A percentile compares a stretch with the other conserved stretches of the same genome.
Evolutionary conservation across 495 filamentous ascomycete species (phyloP).

Genomic region (Aspergillus cavernicola): DNA sequence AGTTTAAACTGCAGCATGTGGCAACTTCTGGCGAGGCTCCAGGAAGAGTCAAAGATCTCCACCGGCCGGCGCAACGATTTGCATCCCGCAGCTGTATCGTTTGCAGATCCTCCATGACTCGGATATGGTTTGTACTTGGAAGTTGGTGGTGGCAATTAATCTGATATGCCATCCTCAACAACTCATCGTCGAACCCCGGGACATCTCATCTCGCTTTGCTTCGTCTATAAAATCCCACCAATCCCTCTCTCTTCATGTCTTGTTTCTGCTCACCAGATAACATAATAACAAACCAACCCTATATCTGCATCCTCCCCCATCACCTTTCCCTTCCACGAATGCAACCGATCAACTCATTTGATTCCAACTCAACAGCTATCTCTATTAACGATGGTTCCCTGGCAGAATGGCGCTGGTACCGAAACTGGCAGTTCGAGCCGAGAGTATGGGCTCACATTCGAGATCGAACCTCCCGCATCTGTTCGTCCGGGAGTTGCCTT

Average conservation of each 20-base stretch:
- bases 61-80: no score
- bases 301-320: not conserved
- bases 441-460: conserved; percentile 36
- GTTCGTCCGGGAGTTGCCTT: conserved; percentile 28
- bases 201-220: not conserved
- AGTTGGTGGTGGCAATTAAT: conserved; percentile 3
- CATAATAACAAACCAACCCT: no score
- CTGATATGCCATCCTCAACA: not conserved
- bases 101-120: not conserved
- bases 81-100: conserved; percentile 7
- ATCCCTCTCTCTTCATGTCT: not conserved
- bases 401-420: not conserved
- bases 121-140: not conserved
- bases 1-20: conserved; percentile 2
- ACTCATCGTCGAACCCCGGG: no score
- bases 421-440: conserved; percentile 22
- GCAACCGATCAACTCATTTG: not conserved
- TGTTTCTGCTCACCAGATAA: not conserved
- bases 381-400: conserved; percentile 26
- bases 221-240: not conserved
- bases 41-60: no score
- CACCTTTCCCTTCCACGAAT: not conserved
- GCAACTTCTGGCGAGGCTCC: no score
- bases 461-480: conserved; percentile 30
- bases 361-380: not conserved